Evolutionary conservation across 177 flowering plant species (phyloP).

Genomic region (Telopea speciosissima): DNA sequence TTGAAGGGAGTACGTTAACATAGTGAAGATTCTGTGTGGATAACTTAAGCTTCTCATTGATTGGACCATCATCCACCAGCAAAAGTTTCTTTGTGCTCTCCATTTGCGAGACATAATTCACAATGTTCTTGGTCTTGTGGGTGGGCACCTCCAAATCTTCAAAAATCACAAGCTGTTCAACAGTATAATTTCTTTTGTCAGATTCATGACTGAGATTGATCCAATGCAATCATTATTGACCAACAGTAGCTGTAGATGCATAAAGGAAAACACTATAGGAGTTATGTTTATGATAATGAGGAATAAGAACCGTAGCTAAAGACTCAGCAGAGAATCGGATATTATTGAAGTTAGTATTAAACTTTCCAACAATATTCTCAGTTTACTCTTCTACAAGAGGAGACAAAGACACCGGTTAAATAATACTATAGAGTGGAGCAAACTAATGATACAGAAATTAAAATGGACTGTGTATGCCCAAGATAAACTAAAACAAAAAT

Average conservation of each 20-base stretch:
- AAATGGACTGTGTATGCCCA: no score
- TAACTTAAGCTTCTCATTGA: conserved; percentile 68
- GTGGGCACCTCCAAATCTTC: conserved; percentile 76
- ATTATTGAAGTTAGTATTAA: no score
- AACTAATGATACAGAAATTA: no score
- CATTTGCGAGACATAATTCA: conserved; percentile 60
- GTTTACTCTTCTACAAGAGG: no score
- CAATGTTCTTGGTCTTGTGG: conserved; percentile 92
- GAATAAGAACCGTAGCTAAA: not conserved
- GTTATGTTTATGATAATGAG: not conserved
- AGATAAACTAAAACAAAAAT: no score
- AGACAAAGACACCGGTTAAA: no score
- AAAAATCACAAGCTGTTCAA: conserved; percentile 70
- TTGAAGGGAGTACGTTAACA: conserved; percentile 84
- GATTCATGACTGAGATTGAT: not conserved
- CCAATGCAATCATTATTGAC: not conserved
- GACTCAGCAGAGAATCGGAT: no score
- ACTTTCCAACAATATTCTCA: no score
- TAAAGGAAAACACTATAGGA: not conserved
- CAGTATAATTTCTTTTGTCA: conserved; percentile 1
- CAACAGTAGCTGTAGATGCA: not conserved
- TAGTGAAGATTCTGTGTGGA: conserved; percentile 88
- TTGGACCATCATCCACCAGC: conserved; percentile 79
- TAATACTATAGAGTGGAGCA: no score
- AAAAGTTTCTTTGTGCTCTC: conserved; percentile 67